Base-by-base conservation (phyloP, 768 basidiomycete genomes). In the Mycena floridula region DNA sequence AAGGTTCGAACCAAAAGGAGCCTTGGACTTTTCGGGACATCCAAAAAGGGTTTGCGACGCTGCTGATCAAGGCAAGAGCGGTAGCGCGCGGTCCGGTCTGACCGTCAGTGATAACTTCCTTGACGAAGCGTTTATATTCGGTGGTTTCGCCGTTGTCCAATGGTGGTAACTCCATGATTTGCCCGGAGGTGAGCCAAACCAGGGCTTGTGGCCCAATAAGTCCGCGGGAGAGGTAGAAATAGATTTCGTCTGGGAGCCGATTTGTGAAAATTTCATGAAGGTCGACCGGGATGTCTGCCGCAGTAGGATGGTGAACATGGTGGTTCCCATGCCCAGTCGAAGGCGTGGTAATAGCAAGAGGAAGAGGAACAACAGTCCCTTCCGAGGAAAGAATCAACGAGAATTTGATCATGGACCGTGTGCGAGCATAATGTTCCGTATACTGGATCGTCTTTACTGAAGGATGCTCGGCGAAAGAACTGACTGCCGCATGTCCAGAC, bases 41-140 rank as follows among this genome's bases (percentile, higher is more conserved):
- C 95, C 96, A 99, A 55, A 85, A 88, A 12, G 65, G 72, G 63
- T 96, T 81, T 25, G 79, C 65, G 15, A 86, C 87, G 57, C 80
- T 84, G 57, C 85, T 87, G 40, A 98, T 73, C 42, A 99, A 74
- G 28, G 93, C 93, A 23, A 99, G 73, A 20, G 92, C 73, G 15
- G 91, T 94, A 43, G 90, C 92, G 16, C 96, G 78, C 24, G 96
- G 96, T 1, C 90, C 88, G 12, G 92, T 96, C 59, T 86, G 83
- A 5, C 91, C 90, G 54, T 98, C 95, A 1, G 94, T 97, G 45
- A 98, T 85, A 25, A 92, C 87, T 64, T 97, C 94, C 69, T 93
- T 94, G 51, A 97, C 78, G 61, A 95, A 99, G 18, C 93, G 80
- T 54, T 82, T 84, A 61, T 96, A 98, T 61, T 99, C 94, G 1